Base-by-base conservation (phyloP, 23 red algal species). In the Chondrus crispus region DNA sequence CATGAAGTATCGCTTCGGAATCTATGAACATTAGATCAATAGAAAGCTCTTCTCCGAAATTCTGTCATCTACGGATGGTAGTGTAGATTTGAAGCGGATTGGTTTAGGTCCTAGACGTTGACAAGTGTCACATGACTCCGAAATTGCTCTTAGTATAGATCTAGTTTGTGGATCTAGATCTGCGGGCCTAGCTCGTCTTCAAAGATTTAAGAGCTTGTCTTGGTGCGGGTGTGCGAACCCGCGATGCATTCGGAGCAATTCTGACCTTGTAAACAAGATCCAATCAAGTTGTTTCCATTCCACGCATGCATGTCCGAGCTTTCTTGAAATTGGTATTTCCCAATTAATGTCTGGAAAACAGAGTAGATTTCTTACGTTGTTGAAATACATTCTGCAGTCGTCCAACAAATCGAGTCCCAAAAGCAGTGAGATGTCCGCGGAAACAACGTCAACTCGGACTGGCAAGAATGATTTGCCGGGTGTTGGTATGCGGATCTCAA, bases 1-100 rank as follows among this genome's bases (percentile, higher is more conserved):
- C 71, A 48, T 76, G 71, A 46, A 76, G 44, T 37, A 76, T 38
- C 43, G 28, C 28, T 8, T 76, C n/a, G 28, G 24, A 28, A 5
- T 76, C 39, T 26, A 76, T 26, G 19, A 76, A 76, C 24, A 76
- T 76, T 38, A 76, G 39, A 76, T 76, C 71, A 24, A 76, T 24
- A 48, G 71, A 76, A 76, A 48, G 71, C 43, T 76, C 71, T 46
- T 76, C 71, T 12, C 71, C 71, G 19, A 76, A 76, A 76, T 38
- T 46, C 33, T 26, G 24, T 76, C 44, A 46, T 76, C 71, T 76
- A 24, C 39, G 28, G 7, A n/a, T 76, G 28, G 6, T 24, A 76
- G 33, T 26, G 71, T 40, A 37, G 39, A 26, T 38, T 76, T 76
- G 43, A 76, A 76, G 4, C 8, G 11, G 43, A 76, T 38, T 8